These are phyloP conservation scores for Gyromitra esculenta DNA, from an alignment of 2,329 filamentous ascomycete genomes.

Conservation along the genomic window DNA sequence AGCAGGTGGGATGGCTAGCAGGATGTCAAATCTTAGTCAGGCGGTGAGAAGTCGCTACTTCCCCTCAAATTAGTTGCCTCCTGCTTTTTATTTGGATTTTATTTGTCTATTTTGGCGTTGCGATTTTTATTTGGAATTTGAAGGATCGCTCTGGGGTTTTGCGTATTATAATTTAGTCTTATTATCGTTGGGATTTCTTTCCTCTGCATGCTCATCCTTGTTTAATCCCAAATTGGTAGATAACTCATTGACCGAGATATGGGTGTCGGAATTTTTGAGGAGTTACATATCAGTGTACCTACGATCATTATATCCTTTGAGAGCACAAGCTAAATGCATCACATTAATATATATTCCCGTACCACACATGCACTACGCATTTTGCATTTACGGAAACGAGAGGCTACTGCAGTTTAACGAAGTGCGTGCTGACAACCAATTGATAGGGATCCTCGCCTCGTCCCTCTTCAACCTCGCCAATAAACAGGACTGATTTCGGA, in stretches of 20 bases:
- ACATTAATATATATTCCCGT: slow-evolving; percentile 7
- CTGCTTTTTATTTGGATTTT: slow-evolving; percentile 17
- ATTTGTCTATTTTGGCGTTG: slow-evolving; percentile 37
- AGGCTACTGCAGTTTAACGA: not conserved
- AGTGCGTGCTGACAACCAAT: slow-evolving; percentile 16
- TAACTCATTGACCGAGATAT: slow-evolving; percentile 13
- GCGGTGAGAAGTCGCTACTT: slow-evolving; percentile 72
- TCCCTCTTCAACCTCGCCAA: slow-evolving; percentile 10
- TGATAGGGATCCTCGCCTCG: slow-evolving; percentile 22
- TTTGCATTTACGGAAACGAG: slow-evolving; percentile 1
- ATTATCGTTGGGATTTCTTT: slow-evolving; percentile 20
- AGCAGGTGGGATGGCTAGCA: slow-evolving; percentile 67
- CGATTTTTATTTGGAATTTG: slow-evolving; percentile 9
- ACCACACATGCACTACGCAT: not conserved
- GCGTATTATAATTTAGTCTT: slow-evolving; percentile 4
- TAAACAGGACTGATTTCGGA: slow-evolving; percentile 12
- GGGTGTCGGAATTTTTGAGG: not conserved
- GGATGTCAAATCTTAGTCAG: slow-evolving; percentile 76
- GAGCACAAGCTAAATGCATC: not conserved
- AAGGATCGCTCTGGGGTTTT: slow-evolving; percentile 3
- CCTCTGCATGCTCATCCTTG: slow-evolving; percentile 10
- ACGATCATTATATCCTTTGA: slow-evolving; percentile 1
- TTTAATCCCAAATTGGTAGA: slow-evolving; percentile 6
- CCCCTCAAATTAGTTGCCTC: slow-evolving; percentile 46
- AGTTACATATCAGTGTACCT: slow-evolving; percentile 20